Evolutionary conservation across 192 early-diverging fungal genomes (phyloP).

Genomic region (Coemansia sp.): DNA sequence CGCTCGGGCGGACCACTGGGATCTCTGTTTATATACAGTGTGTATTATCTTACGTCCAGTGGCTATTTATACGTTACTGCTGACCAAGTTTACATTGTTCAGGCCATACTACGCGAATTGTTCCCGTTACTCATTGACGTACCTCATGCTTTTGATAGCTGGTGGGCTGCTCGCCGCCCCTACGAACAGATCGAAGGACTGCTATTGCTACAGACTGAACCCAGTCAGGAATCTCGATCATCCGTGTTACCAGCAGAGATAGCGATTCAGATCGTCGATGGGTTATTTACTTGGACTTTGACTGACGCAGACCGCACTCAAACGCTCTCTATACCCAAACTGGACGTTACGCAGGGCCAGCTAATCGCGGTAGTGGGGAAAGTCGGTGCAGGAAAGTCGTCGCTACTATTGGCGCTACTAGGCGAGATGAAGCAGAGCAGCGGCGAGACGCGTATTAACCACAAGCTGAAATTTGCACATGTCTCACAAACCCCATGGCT

Average conservation of each 20-base stretch:
- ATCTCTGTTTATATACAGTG: slow-evolving; percentile 39
- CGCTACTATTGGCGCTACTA: slow-evolving; percentile 73
- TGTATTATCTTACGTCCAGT: not conserved
- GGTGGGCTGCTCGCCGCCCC: slow-evolving; percentile 37
- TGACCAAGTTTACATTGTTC: slow-evolving; percentile 39
- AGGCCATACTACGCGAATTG: slow-evolving; percentile 39
- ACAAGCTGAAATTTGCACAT: slow-evolving; percentile 2
- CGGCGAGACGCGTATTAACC: not conserved
- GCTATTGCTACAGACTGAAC: slow-evolving; percentile 3
- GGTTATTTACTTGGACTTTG: slow-evolving; percentile 16
- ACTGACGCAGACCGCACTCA: not conserved
- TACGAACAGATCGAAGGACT: slow-evolving; percentile 17
- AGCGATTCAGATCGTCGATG: slow-evolving; percentile 12
- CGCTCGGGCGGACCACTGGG: slow-evolving; percentile 34
- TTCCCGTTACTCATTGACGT: slow-evolving; percentile 41
- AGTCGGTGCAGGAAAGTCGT: slow-evolving; percentile 88
- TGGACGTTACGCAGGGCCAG: slow-evolving; percentile 35
- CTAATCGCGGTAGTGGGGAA: slow-evolving; percentile 76
- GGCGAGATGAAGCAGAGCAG: slow-evolving; percentile 64
- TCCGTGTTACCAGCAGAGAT: not conserved
- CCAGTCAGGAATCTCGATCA: not conserved
- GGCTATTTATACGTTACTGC: slow-evolving; percentile 11
- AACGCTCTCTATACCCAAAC: not conserved
- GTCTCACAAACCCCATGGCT: slow-evolving; percentile 54
- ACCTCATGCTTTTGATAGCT: slow-evolving; percentile 39